A percentile compares a stretch with the other conserved stretches of the same genome.
phyloP scores from a whole-genome alignment of 345 rosid genomes.

The Salix viminalis region DNA sequence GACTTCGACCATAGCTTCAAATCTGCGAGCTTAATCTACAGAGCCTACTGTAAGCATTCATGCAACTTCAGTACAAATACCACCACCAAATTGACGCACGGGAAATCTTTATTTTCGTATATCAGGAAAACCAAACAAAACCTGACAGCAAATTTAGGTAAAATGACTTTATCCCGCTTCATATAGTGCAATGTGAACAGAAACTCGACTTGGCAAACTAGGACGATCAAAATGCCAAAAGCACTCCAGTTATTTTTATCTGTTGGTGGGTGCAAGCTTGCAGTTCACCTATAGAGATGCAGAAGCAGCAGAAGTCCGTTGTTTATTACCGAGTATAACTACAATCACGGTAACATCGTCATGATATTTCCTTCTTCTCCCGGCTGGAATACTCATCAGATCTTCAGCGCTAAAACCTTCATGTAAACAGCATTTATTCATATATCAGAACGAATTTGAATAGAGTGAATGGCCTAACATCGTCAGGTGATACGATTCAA shows the following conservation, averaged over 20 bases:
- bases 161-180: neutral
- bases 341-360: neutral
- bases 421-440: neutral
- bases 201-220: neutral
- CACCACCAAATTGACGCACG: too few species aligned
- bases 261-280: neutral
- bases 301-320: neutral
- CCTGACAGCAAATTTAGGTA: neutral
- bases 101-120: too few species aligned
- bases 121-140: too few species aligned
- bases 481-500: neutral
- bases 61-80: too few species aligned
- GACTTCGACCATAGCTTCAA: too few species aligned
- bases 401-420: neutral
- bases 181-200: neutral
- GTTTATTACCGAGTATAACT: neutral
- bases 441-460: too few species aligned
- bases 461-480: too few species aligned
- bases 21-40: too few species aligned
- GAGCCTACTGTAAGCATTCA: too few species aligned
- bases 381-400: conserved; percentile 2
- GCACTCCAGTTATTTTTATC: neutral
- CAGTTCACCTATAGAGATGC: neutral
- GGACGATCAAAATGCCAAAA: neutral
- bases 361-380: conserved; percentile 3